These are phyloP conservation scores for Solanum corneliomulleri DNA, from an alignment of 257 asterid species.

Conservation along the genomic window DNA sequence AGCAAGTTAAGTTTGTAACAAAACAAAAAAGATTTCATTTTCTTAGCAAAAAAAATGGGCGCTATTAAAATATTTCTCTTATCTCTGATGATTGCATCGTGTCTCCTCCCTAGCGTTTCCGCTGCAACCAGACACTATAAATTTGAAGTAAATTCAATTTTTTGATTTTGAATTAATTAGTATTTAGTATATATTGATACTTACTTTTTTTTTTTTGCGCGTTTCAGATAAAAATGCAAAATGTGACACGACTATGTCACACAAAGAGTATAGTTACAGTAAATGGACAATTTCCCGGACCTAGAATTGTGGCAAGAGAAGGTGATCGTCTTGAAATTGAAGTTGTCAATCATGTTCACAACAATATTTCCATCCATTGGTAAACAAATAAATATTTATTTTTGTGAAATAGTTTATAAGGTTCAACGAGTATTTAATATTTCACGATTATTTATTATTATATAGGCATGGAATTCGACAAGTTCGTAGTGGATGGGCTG, in stretches of 20 bases:
- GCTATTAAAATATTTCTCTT: not conserved
- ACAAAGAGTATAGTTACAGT: not conserved
- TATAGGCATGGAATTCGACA: not conserved
- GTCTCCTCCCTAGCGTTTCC: not conserved
- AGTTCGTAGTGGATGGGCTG: not conserved
- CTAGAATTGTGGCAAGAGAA: not conserved
- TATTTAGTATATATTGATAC: no score
- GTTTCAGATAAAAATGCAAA: not conserved
- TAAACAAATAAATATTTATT: not conserved
- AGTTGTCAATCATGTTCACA: not conserved
- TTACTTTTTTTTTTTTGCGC: accelerated
- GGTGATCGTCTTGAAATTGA: not conserved
- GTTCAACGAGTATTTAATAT: not conserved
- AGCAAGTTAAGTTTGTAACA: no score
- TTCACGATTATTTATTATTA: not conserved
- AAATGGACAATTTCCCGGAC: not conserved
- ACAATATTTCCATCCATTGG: not conserved
- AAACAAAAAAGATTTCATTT: not conserved
- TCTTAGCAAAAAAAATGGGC: slow-evolving; percentile 1
- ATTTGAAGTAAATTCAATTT: slow-evolving; percentile 15
- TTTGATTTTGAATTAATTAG: no score
- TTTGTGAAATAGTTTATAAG: not conserved
- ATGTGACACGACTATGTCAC: not conserved
- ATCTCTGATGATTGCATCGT: slow-evolving; percentile 5
- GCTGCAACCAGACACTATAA: slow-evolving; percentile 27